A percentile compares a stretch with the other conserved stretches of the same genome.
Evolutionary conservation across 1,139 yeast species (phyloP).

Genomic region (Debaryomyces sp.): DNA sequence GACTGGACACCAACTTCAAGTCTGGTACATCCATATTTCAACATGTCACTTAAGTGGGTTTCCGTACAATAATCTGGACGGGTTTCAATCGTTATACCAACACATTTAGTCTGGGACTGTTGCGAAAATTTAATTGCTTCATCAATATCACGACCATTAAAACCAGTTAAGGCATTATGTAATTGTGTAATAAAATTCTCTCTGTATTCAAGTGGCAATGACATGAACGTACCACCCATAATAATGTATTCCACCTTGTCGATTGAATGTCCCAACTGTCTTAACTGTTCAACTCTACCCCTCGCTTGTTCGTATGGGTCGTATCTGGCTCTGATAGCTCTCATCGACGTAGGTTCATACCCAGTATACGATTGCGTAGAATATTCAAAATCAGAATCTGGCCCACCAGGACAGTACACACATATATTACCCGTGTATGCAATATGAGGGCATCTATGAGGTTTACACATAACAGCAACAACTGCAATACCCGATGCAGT

Average conservation of each 20-base stretch:
- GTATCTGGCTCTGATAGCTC: conserved; percentile 96
- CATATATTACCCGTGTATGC: conserved; percentile 99
- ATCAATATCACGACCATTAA: conserved; percentile 82
- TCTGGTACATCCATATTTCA: conserved; percentile 94
- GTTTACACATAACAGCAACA: conserved; percentile 99
- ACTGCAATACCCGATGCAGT: conserved; percentile 99
- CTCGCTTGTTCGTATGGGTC: conserved; percentile 99
- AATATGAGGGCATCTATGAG: conserved; percentile 98
- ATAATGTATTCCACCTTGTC: conserved; percentile 97
- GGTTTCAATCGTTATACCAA: conserved; percentile 97
- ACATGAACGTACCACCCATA: conserved; percentile 99
- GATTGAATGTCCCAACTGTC: conserved; percentile 93
- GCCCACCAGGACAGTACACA: conserved; percentile 99
- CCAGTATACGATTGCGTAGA: conserved; percentile 98
- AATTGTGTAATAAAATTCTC: conserved; percentile 86
- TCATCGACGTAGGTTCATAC: conserved; percentile 98
- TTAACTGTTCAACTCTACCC: conserved; percentile 93
- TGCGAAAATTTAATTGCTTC: conserved; percentile 92
- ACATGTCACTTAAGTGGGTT: conserved; percentile 93
- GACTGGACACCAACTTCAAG: conserved; percentile 97
- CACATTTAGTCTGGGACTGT: conserved; percentile 95
- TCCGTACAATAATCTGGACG: conserved; percentile 98
- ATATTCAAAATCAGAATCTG: conserved; percentile 96
- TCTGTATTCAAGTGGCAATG: conserved; percentile 84
- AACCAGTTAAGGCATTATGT: conserved; percentile 95